Evolutionary conservation across 1,139 yeast species (phyloP).

Genomic region (Candida sp.): DNA sequence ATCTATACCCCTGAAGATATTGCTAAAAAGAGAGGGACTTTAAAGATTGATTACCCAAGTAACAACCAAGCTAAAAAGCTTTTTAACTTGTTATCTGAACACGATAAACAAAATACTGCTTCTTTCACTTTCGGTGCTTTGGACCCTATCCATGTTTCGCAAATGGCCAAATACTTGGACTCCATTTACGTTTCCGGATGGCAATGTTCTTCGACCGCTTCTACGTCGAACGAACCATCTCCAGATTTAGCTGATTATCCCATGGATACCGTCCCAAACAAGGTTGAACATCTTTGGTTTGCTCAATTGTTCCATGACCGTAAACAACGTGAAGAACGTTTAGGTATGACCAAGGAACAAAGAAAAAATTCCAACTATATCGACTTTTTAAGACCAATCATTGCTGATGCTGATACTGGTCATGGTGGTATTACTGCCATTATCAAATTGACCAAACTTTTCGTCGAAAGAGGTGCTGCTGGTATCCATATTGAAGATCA

Average conservation of each 20-base stretch:
- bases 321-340: constrained; percentile 88
- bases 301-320: constrained; percentile 98
- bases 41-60: constrained; percentile 72
- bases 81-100: constrained; percentile 64
- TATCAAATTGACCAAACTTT: constrained; percentile 91
- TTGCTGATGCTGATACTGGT: constrained; percentile 98
- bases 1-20: constrained; percentile 87
- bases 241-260: constrained; percentile 99
- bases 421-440: constrained; percentile 98
- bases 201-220: constrained; percentile 98
- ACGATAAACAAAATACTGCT: constrained; percentile 68
- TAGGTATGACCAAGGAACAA: constrained; percentile 54
- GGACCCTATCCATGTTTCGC: constrained; percentile 95
- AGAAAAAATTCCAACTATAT: constrained; percentile 62
- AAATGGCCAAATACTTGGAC: constrained; percentile 94
- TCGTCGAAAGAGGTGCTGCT: constrained; percentile 98
- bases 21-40: constrained; percentile 82
- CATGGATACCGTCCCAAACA: constrained; percentile 97
- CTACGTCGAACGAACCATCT: constrained; percentile 95
- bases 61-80: constrained; percentile 80
- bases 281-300: constrained; percentile 95
- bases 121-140: constrained; percentile 95
- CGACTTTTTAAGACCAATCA: constrained; percentile 90
- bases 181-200: constrained; percentile 94
- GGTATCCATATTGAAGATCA: constrained; percentile 99